Percentiles rank a stretch among this genome's conserved stretches.
Conservation (phyloP, 257 asterid genomes). For the Nicotiana attenuata region DNA sequence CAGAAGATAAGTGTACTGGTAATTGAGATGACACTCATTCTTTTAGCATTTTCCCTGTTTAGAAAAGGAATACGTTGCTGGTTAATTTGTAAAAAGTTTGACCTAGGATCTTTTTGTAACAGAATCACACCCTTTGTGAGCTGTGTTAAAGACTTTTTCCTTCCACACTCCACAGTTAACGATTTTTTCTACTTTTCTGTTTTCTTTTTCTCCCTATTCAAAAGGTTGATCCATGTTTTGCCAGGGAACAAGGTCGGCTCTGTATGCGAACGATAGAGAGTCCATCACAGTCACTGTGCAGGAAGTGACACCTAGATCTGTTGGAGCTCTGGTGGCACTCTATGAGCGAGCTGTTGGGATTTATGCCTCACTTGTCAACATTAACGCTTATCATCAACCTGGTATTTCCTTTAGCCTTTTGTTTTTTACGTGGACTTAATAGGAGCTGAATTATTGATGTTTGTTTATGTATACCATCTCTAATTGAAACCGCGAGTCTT, state of each 20-base stretch:
- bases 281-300: constrained; percentile 94
- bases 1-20: not conserved
- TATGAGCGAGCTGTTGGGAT: constrained; percentile 98
- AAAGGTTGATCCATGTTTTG: constrained; percentile 9
- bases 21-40: not conserved
- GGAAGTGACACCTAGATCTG: constrained; percentile 96
- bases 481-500: not conserved
- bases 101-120: not conserved
- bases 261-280: constrained; percentile 83
- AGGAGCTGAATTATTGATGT: not conserved
- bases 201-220: not conserved
- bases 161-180: not conserved
- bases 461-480: not conserved
- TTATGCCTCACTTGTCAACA: constrained; percentile 87
- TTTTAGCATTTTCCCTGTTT: not conserved
- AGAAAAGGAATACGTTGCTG: not conserved
- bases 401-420: constrained; percentile 40
- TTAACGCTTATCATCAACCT: constrained; percentile 98
- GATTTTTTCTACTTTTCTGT: not conserved
- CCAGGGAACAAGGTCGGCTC: constrained; percentile 96
- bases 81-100: not conserved
- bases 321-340: constrained; percentile 92
- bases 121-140: not conserved
- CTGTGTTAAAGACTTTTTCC: not conserved
- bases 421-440: not conserved